Evolutionary conservation across 345 rosid species (phyloP).

Genomic region (Schrenkiella parvula): DNA sequence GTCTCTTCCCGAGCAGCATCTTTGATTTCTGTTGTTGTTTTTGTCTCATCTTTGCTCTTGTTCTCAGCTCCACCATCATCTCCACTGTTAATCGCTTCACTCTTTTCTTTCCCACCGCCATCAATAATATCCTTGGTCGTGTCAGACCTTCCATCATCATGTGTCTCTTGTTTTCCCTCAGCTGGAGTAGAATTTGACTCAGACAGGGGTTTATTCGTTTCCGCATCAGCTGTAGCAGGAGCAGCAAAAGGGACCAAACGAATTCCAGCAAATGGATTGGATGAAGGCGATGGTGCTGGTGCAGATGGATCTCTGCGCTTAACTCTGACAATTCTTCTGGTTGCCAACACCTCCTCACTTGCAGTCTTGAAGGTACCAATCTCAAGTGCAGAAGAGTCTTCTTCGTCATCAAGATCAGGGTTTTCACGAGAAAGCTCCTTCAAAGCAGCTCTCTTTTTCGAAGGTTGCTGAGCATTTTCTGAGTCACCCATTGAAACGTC

Average conservation of each 20-base stretch:
- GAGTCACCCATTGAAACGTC: conserved; percentile 62
- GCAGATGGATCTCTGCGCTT: conserved; percentile 43
- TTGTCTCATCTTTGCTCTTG: conserved; percentile 8
- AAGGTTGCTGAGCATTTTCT: conserved; percentile 53
- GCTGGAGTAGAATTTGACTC: background rate
- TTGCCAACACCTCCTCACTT: conserved; percentile 71
- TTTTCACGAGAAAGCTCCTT: conserved; percentile 79
- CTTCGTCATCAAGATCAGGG: conserved; percentile 88
- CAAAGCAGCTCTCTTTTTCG: conserved; percentile 93
- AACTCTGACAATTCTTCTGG: conserved; percentile 69
- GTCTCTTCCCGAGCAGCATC: conserved; percentile 20
- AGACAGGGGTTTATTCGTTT: background rate
- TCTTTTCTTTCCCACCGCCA: background rate
- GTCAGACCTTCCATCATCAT: background rate
- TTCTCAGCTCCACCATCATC: conserved; percentile 9
- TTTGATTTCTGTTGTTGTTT: background rate
- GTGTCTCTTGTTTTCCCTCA: conserved; percentile 18
- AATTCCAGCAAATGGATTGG: conserved; percentile 86
- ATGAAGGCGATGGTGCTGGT: conserved; percentile 31
- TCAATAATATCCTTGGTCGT: background rate
- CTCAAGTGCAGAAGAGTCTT: conserved; percentile 55
- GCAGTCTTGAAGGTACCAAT: conserved; percentile 84
- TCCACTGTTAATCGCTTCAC: background rate
- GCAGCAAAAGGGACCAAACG: conserved; percentile 46
- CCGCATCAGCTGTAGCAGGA: background rate